Base-by-base conservation (phyloP, 2,329 filamentous ascomycete genomes). In the Venturia carpophila region DNA sequence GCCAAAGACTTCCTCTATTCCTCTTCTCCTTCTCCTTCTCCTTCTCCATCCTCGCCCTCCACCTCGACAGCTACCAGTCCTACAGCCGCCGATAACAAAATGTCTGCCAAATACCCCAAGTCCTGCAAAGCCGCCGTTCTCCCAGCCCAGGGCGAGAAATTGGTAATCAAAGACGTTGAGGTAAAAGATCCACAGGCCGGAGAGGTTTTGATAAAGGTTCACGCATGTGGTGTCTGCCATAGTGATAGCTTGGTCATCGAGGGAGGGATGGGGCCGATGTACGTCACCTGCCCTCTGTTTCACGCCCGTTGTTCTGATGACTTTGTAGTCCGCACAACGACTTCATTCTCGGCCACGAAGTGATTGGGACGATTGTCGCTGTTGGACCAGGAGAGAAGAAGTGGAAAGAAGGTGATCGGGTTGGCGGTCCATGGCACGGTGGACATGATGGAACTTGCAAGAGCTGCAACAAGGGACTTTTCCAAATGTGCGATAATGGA, bases 221-320 rank as follows among this genome's bases (percentile, higher is more conserved):
- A 86, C 10, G 88, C 88, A 6, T 90, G 86, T 69, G 89, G 89
- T 55, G 83, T 92, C 61, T 92, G 89, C 74, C 86, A 86, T 73
- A 83, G 82, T 0, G 89, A 91, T 69, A 67, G 75, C 24, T 75
- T 73, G 64, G 74, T 83, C 1, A 77, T 80, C 62, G 60, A 71
- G 2, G 84, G 84, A 30, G 70, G 74, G 5, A 76, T 87, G 55
- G 84, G 83, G 13, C 79, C 83, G 55, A 70, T 80, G 24, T 87
- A 61, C 24, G 37, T 37, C 10, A 60, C 15, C 13, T 37, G 6
- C 21, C 34, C 39, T 17, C n/a, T 42, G 39, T 30, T 49, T 24
- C 24, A 41, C 9, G 41, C 37, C 19, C 52, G 60, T 60, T 37
- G 5, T 17, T 1, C 9, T 39, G 27, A 52, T 30, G 17, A 30